phyloP scores from a whole-genome alignment of 805 yeast genomes.

The Scheffersomyces stipitis region DNA sequence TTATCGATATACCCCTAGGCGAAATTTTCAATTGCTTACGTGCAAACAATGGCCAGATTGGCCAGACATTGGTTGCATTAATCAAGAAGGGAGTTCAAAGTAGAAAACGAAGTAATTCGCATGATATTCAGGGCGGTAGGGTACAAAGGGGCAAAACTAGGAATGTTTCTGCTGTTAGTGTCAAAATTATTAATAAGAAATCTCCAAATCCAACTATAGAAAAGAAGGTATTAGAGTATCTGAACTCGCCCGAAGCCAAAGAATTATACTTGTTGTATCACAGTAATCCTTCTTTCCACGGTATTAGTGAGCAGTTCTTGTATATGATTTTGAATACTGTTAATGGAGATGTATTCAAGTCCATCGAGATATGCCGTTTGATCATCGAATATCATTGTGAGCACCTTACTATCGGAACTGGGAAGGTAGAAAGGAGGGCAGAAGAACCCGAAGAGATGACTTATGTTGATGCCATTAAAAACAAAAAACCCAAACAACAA shows the following conservation, averaged over 20 bases:
- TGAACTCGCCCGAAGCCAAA: too few species aligned
- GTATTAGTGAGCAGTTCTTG: conserved; percentile 40
- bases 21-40: conserved; percentile 21
- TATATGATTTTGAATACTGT: conserved; percentile 39
- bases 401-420: conserved; percentile 22
- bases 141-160: too few species aligned
- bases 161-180: too few species aligned
- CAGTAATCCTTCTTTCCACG: conserved; percentile 32
- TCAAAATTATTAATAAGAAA: too few species aligned
- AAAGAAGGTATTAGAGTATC: too few species aligned
- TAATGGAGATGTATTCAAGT: conserved; percentile 42
- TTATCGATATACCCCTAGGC: conserved; percentile 15
- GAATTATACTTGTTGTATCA: conserved; percentile 34
- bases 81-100: too few species aligned
- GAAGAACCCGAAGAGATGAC: neutral
- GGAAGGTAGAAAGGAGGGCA: too few species aligned
- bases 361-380: conserved; percentile 32
- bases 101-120: too few species aligned
- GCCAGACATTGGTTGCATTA: conserved; percentile 36
- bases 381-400: conserved; percentile 30
- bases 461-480: too few species aligned
- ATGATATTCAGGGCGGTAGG: too few species aligned
- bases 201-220: too few species aligned
- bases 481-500: neutral
- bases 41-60: conserved; percentile 23